Evolutionary conservation across 768 basidiomycete genomes (phyloP).

Genomic region (Leccinum imitatum): DNA sequence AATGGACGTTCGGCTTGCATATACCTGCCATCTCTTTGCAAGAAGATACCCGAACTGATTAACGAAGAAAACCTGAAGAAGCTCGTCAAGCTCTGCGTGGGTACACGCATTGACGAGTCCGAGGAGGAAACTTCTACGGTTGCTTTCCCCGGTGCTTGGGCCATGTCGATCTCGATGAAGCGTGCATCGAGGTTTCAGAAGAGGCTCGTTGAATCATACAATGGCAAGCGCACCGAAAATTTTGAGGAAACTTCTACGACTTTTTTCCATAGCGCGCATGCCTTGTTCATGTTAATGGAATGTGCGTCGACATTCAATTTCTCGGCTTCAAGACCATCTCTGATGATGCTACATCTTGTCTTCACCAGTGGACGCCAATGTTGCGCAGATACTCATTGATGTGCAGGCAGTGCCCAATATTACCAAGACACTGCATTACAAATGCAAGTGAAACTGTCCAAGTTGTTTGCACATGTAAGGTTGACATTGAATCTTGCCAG

Average conservation of each 20-base stretch:
- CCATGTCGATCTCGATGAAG: constrained; percentile 23
- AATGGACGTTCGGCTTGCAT: constrained; percentile 24
- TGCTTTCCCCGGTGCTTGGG: constrained; percentile 25
- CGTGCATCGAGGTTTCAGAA: constrained; percentile 6
- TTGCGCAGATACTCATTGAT: constrained; percentile 18
- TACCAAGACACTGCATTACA: constrained; percentile 9
- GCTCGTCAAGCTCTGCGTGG: constrained; percentile 22
- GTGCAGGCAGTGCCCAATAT: not conserved
- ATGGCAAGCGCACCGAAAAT: too few species aligned
- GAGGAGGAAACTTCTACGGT: constrained; percentile 19
- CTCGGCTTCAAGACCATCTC: too few species aligned
- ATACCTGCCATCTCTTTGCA: constrained; percentile 31
- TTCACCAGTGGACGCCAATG: constrained; percentile 10
- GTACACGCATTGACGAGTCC: not conserved
- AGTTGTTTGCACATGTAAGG: too few species aligned
- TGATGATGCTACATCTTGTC: not conserved
- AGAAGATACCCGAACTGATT: constrained; percentile 14
- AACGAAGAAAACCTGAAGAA: constrained; percentile 17
- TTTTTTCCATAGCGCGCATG: too few species aligned
- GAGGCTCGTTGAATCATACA: too few species aligned
- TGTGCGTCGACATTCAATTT: too few species aligned
- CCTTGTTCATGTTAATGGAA: too few species aligned
- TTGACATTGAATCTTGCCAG: constrained; percentile 5
- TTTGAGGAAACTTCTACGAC: too few species aligned
- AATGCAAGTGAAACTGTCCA: constrained; percentile 5